Evolutionary conservation across 2,329 filamentous ascomycete species (phyloP), one percentile per base, ranked within the genome.

Genomic region (Teratosphaeriaceae sp.): DNA sequence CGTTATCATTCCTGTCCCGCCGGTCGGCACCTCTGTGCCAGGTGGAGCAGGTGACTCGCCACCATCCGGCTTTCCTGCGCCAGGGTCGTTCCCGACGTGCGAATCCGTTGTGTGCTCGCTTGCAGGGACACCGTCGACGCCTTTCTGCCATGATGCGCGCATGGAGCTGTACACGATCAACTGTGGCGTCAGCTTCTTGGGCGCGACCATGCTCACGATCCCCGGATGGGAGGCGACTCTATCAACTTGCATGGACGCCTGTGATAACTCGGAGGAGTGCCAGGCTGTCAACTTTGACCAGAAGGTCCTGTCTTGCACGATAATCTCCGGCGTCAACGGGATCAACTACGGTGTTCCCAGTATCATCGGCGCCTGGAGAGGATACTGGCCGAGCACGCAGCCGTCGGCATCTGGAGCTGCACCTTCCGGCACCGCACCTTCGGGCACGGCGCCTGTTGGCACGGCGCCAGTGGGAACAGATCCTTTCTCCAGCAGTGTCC

Each of bases 111-210:
- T n/a, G 7, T 42, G 40, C 18, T 35, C 30, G 21, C 29, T 42
- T 9, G 9, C 31, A 7, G 31, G 31, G n/a, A 42, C 40, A 11
- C 30, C 40, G 9, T 30, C 22, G 5, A 42, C 40, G 16, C 40
- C 40, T 11, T 42, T 35, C 40, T 42, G 40, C 31, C 40, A 42
- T 18, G 40, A 35, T 15, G 3, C 3, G n/a, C 4, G 8, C 8
- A 30, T 13, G 7, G 8, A 42, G 30, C 30, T 42, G 4, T 42
- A 42, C 23, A 42, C 31, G 3, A 30, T 42, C 30, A 42, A 35
- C n/a, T 42, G 40, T 20, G 40, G 40, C 12, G 8, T 42, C 8
- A 42, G n/a, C 5, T 42, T 42, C 31, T n/a, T 24, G n/a, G 40
- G 40, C 21, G n/a, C 21, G 20, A 36, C 31, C 11, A 42, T 42